These are phyloP conservation scores for Cladosporium austrohemisphaericum DNA, from an alignment of 2,329 filamentous ascomycete genomes.

Conservation along the genomic window DNA sequence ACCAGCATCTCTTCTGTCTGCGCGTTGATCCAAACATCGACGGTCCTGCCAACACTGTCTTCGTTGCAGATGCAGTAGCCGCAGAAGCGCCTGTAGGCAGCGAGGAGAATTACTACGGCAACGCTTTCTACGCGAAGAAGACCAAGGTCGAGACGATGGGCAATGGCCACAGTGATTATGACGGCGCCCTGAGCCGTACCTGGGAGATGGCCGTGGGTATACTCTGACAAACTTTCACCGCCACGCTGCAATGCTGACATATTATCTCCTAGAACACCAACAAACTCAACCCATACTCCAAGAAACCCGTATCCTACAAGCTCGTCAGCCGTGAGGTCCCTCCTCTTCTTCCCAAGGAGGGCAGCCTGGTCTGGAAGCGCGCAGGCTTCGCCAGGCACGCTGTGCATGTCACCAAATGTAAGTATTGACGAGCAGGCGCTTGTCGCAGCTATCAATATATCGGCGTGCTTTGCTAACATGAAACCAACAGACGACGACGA, in stretches of 20 bases:
- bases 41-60: slow-evolving; percentile 78
- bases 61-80: slow-evolving; percentile 71
- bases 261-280: too few species aligned
- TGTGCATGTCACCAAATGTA: slow-evolving; percentile 85
- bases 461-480: not conserved
- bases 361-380: slow-evolving; percentile 81
- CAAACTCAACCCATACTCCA: slow-evolving; percentile 81
- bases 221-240: too few species aligned
- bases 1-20: slow-evolving; percentile 91
- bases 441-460: too few species aligned
- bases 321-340: slow-evolving; percentile 84
- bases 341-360: slow-evolving; percentile 71
- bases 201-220: slow-evolving; percentile 95
- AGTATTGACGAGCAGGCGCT: too few species aligned
- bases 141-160: slow-evolving; percentile 71
- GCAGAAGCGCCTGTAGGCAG: slow-evolving; percentile 74
- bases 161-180: slow-evolving; percentile 72
- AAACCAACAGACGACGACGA: slow-evolving; percentile 63
- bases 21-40: slow-evolving; percentile 85
- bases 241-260: too few species aligned
- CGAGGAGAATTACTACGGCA: slow-evolving; percentile 80
- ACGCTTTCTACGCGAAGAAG: slow-evolving; percentile 82
- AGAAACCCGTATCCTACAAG: slow-evolving; percentile 83
- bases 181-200: slow-evolving; percentile 71
- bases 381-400: slow-evolving; percentile 84